These are phyloP conservation scores for Pugionium cornutum DNA, from an alignment of 345 rosid species.

Conservation along the genomic window DNA sequence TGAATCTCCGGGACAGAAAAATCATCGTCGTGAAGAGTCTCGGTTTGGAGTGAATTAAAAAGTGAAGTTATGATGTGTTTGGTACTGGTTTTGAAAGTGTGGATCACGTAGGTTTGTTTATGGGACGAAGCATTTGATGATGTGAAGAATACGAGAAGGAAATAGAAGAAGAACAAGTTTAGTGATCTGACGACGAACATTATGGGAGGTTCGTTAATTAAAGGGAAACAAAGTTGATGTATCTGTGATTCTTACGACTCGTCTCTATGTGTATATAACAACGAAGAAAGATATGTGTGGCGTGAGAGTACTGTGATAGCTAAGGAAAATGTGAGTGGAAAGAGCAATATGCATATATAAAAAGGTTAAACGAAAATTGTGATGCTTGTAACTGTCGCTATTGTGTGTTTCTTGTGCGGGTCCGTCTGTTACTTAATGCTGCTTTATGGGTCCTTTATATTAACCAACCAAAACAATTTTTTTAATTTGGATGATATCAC, in stretches of 20 bases:
- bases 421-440: constrained; percentile 18
- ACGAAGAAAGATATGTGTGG: constrained; percentile 23
- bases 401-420: constrained; percentile 28
- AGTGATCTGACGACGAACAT: constrained; percentile 38
- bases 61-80: constrained; percentile 38
- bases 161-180: constrained; percentile 10
- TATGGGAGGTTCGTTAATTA: constrained; percentile 33
- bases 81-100: constrained; percentile 52
- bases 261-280: constrained; percentile 19
- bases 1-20: constrained; percentile 47
- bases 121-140: constrained; percentile 42
- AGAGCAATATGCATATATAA: not conserved
- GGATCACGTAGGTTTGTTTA: constrained; percentile 61
- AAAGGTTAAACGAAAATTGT: constrained; percentile 10
- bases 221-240: constrained; percentile 22
- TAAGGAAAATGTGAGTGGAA: constrained; percentile 42
- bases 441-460: constrained; percentile 26
- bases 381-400: constrained; percentile 41
- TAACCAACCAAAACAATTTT: not conserved
- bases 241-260: constrained; percentile 24
- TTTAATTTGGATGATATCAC: not conserved
- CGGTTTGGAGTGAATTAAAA: constrained; percentile 35
- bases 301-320: constrained; percentile 41
- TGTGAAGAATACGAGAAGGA: constrained; percentile 27
- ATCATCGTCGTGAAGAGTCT: constrained; percentile 33